Conservation (phyloP, 1,139 yeast species). For the Saccharomyces hybrid region DNA sequence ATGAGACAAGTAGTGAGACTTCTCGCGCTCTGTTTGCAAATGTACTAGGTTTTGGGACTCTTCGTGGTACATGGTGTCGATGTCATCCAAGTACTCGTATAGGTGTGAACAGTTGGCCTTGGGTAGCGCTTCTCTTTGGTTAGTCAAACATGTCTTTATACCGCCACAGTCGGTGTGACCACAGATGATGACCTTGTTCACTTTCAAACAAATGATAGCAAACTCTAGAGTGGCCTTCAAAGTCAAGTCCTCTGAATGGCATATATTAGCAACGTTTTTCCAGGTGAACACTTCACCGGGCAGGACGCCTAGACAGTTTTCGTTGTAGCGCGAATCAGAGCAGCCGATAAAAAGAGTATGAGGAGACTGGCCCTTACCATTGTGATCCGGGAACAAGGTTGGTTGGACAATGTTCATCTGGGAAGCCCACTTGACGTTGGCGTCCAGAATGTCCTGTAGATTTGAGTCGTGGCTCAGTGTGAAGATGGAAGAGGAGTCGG, state of each 20-base stretch:
- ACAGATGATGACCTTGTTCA: conserved; percentile 76
- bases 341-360: conserved; percentile 96
- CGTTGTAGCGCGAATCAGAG: conserved; percentile 88
- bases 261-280: conserved; percentile 82
- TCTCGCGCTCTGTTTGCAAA: conserved; percentile 30
- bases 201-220: conserved; percentile 81
- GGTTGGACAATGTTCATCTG: conserved; percentile 55
- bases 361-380: conserved; percentile 83
- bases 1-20: conserved; percentile 65
- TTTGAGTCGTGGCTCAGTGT: conserved; percentile 50
- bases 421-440: conserved; percentile 64
- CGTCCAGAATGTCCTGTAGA: conserved; percentile 55
- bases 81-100: conserved; percentile 36
- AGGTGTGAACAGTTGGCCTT: conserved; percentile 37
- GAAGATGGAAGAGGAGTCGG: conserved; percentile 37
- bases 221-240: conserved; percentile 81
- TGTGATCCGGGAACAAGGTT: conserved; percentile 51
- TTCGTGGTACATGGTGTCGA: conserved; percentile 42
- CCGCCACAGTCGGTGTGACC: conserved; percentile 99
- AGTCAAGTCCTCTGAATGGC: conserved; percentile 64
- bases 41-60: conserved; percentile 32
- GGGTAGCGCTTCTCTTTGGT: conserved; percentile 43
- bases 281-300: conserved; percentile 96
- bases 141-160: conserved; percentile 73
- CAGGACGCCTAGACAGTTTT: conserved; percentile 63